Percentiles rank a stretch among this genome's conserved stretches.
Conservation (phyloP, 768 basidiomycete genomes). For the Imleria badia region DNA sequence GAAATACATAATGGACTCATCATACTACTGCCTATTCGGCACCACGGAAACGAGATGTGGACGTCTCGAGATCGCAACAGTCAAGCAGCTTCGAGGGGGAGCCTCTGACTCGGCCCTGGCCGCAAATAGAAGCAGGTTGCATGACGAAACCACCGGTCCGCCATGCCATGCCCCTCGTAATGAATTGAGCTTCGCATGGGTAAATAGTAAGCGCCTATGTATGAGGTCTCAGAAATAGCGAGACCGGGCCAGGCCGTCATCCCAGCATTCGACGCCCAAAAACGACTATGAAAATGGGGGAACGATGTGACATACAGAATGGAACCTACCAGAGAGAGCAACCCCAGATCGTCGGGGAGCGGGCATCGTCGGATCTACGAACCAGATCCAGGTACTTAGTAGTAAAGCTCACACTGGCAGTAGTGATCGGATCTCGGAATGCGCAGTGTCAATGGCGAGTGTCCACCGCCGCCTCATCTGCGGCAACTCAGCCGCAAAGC, state of each 20-base stretch:
- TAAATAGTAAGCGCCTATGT: constrained; percentile 2
- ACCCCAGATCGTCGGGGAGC: constrained; percentile 18
- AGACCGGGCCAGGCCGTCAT: constrained; percentile 2
- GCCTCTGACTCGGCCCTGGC: constrained; percentile 3
- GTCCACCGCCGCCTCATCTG: constrained; percentile 15
- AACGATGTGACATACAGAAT: constrained; percentile 12
- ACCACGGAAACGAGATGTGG: constrained; percentile 5
- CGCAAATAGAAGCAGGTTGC: constrained; percentile 16
- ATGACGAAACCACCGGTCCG: constrained; percentile 20
- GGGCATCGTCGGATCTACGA: constrained; percentile 18
- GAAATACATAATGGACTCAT: constrained; percentile 17
- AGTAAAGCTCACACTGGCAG: constrained; percentile 6
- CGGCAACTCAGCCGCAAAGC: constrained; percentile 15
- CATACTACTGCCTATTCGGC: background rate
- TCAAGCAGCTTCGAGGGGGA: background rate
- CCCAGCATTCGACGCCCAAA: background rate
- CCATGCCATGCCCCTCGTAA: constrained; percentile 20
- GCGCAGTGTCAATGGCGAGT: constrained; percentile 4
- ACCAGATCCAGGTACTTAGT: constrained; percentile 7
- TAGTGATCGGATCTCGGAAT: constrained; percentile 21
- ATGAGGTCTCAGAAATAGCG: background rate
- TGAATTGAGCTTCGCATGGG: constrained; percentile 19
- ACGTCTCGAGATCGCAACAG: background rate
- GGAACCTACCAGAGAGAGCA: constrained; percentile 13
- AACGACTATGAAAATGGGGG: constrained; percentile 4